Evolutionary conservation across 2,329 filamentous ascomycete species (phyloP).

Genomic region (Trichoderma endophyticum): DNA sequence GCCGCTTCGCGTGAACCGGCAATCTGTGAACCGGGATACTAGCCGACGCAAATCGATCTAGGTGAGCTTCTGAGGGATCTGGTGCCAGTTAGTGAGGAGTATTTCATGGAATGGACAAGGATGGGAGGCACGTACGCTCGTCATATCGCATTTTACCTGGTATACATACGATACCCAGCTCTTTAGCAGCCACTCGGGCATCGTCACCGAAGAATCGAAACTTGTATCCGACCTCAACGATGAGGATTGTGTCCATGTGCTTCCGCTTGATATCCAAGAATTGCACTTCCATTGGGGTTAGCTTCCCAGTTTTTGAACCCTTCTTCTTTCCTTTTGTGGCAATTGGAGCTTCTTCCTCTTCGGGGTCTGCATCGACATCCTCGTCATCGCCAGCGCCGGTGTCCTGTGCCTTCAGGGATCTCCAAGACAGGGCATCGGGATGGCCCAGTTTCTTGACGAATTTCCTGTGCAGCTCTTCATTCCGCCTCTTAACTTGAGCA

Average conservation of each 20-base stretch:
- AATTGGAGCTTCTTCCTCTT: slow-evolving; percentile 48
- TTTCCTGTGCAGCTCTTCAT: slow-evolving; percentile 71
- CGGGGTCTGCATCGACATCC: slow-evolving; percentile 56
- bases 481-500: slow-evolving; percentile 51
- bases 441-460: slow-evolving; percentile 90
- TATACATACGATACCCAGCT: slow-evolving; percentile 92
- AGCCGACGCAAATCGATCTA: slow-evolving; percentile 88
- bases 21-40: slow-evolving; percentile 92
- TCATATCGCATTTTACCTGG: slow-evolving; percentile 93
- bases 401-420: slow-evolving; percentile 56
- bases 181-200: slow-evolving; percentile 81
- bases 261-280: slow-evolving; percentile 91
- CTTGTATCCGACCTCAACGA: slow-evolving; percentile 97
- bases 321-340: slow-evolving; percentile 61
- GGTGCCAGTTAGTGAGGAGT: neutral
- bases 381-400: slow-evolving; percentile 54
- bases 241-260: slow-evolving; percentile 82
- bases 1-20: slow-evolving; percentile 87
- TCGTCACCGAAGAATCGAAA: slow-evolving; percentile 97
- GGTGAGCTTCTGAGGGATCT: slow-evolving; percentile 86
- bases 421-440: slow-evolving; percentile 73
- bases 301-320: slow-evolving; percentile 65
- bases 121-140: slow-evolving; percentile 57
- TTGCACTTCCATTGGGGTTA: slow-evolving; percentile 93
- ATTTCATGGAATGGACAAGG: neutral